Evolutionary conservation across 208 protist genomes (phyloP).

Genomic region (Perkinsela sp.): DNA sequence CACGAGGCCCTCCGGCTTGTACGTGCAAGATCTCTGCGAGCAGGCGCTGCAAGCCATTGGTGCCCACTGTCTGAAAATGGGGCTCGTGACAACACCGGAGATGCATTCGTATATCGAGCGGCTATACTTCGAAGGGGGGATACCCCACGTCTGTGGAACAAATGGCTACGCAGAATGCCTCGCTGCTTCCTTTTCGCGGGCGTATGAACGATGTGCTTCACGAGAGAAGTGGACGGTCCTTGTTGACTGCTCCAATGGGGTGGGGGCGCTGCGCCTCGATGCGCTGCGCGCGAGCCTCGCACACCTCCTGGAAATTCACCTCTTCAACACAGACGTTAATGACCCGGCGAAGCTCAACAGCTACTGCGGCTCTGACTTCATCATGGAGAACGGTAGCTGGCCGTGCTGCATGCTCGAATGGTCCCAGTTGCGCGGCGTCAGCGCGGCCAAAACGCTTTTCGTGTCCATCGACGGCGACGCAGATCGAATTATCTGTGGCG

Average conservation of each 20-base stretch:
- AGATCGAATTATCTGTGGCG: constrained; percentile 56
- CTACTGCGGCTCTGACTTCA: constrained; percentile 62
- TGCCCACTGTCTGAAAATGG: constrained; percentile 5
- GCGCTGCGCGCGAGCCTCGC: constrained; percentile 9
- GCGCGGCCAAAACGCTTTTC: constrained; percentile 1
- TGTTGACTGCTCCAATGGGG: constrained; percentile 60
- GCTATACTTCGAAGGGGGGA: neutral
- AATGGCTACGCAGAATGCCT: neutral
- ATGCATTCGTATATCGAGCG: neutral
- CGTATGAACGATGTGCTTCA: neutral
- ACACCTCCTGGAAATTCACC: constrained; percentile 12
- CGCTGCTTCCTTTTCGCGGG: neutral
- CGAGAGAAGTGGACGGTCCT: constrained; percentile 12
- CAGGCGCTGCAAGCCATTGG: neutral
- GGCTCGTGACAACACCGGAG: constrained; percentile 6
- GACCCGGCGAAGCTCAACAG: constrained; percentile 21
- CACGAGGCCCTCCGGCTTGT: constrained; percentile 3
- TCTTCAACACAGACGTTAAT: constrained; percentile 14
- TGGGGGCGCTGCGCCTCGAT: constrained; percentile 15
- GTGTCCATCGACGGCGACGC: constrained; percentile 69
- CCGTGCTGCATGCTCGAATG: no score
- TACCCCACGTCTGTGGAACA: neutral
- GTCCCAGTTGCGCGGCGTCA: no score
- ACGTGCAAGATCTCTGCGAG: neutral
- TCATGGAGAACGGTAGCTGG: constrained; percentile 16